Percentiles rank a stretch among this genome's conserved stretches.
These are phyloP conservation scores for Vitis amurensis DNA, from an alignment of 164 flowering plant species.

Conservation along the genomic window DNA sequence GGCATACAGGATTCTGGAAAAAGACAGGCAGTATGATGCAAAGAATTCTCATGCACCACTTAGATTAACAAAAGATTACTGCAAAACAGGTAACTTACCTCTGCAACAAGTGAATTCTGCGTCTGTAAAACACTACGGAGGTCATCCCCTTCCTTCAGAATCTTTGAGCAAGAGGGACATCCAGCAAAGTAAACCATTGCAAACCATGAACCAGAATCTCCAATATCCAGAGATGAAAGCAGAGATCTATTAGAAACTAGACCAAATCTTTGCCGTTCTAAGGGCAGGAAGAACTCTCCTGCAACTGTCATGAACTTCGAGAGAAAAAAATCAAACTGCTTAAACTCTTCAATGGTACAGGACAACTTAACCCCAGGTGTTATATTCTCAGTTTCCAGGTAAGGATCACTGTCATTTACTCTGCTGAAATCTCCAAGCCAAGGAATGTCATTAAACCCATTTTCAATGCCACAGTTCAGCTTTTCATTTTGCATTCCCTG, in stretches of 20 bases:
- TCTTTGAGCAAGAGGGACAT: constrained; percentile 69
- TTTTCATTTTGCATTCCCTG: constrained; percentile 49
- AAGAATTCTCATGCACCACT: not conserved
- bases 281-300: constrained; percentile 72
- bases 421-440: constrained; percentile 46
- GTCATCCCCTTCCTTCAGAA: constrained; percentile 53
- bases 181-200: constrained; percentile 52
- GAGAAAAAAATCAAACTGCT: constrained; percentile 57
- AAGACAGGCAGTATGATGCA: too few species aligned
- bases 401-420: constrained; percentile 35
- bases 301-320: constrained; percentile 46
- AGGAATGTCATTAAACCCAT: constrained; percentile 40
- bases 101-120: constrained; percentile 44
- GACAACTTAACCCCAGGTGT: constrained; percentile 22
- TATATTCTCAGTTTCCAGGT: constrained; percentile 18
- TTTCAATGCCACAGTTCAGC: constrained; percentile 47
- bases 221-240: constrained; percentile 58
- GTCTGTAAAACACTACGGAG: constrained; percentile 37
- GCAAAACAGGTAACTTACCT: constrained; percentile 43
- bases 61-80: not conserved
- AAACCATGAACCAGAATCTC: constrained; percentile 56
- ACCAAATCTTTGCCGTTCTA: constrained; percentile 76
- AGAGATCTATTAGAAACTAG: constrained; percentile 58
- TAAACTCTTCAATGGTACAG: constrained; percentile 58
- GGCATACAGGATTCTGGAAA: too few species aligned